Percentiles rank a stretch among this genome's conserved stretches.
These are phyloP conservation scores for Achaetomiella virescens DNA, from an alignment of 495 filamentous ascomycete species.

Conservation along the genomic window DNA sequence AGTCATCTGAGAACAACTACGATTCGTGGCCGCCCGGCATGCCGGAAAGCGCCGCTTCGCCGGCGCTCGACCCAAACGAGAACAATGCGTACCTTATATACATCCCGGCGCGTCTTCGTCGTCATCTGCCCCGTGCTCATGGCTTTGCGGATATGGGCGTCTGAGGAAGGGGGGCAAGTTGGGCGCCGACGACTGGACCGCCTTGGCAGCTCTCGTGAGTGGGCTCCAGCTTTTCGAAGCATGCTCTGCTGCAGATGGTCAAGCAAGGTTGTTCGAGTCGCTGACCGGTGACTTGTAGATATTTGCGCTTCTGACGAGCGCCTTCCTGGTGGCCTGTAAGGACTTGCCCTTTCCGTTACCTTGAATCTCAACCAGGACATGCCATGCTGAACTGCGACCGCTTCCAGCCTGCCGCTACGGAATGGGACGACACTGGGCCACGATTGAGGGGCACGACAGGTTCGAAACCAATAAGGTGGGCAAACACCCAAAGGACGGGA, in stretches of 20 bases:
- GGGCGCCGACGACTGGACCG: slow-evolving; percentile 1
- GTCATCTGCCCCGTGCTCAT: slow-evolving; percentile 3
- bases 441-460: neutral
- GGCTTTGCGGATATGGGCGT: slow-evolving; percentile 2
- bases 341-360: neutral
- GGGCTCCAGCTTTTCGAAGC: neutral
- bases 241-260: neutral
- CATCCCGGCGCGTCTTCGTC: neutral
- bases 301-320: neutral
- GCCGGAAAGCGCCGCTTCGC: neutral
- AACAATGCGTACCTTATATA: neutral
- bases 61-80: neutral
- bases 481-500: neutral
- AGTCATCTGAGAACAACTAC: neutral
- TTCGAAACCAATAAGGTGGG: slow-evolving; percentile 3
- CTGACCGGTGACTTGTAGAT: neutral
- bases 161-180: neutral
- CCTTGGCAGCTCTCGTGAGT: neutral
- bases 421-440: slow-evolving; percentile 2
- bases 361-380: neutral
- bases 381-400: neutral
- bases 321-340: neutral
- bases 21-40: neutral
- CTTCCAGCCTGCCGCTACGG: slow-evolving; percentile 1
- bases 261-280: neutral